Evolutionary conservation across 495 filamentous ascomycete species (phyloP).

Genomic region (Lentithecium fluviatile): DNA sequence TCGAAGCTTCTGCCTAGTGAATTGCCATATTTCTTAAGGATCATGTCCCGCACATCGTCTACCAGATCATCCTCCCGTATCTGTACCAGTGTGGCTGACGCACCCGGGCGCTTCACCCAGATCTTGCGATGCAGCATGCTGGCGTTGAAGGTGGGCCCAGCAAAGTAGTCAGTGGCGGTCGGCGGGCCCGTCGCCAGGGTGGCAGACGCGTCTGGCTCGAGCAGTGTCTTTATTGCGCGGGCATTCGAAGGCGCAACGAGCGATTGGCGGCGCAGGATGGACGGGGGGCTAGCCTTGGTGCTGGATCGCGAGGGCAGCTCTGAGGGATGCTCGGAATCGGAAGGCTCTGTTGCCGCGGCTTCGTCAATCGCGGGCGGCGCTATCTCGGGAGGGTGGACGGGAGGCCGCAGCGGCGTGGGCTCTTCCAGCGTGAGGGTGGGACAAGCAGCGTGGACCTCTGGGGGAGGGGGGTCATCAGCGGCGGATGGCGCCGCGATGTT

Average conservation of each 20-base stretch:
- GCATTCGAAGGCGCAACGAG: slow-evolving; percentile 36
- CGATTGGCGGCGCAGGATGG: slow-evolving; percentile 29
- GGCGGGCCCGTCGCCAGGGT: slow-evolving; percentile 5
- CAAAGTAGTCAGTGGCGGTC: slow-evolving; percentile 27
- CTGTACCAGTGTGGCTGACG: slow-evolving; percentile 81
- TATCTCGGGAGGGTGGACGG: slow-evolving; percentile 7
- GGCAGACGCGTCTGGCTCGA: slow-evolving; percentile 17
- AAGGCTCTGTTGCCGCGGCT: neutral
- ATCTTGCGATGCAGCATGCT: slow-evolving; percentile 74
- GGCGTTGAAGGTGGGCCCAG: slow-evolving; percentile 32
- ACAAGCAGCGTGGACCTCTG: neutral
- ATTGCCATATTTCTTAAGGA: slow-evolving; percentile 89
- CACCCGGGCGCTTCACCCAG: slow-evolving; percentile 86
- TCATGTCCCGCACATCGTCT: slow-evolving; percentile 90
- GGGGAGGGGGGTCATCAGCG: neutral
- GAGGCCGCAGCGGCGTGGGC: slow-evolving; percentile 28
- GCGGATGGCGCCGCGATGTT: slow-evolving; percentile 17
- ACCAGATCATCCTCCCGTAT: slow-evolving; percentile 87
- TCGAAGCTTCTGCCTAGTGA: slow-evolving; percentile 86
- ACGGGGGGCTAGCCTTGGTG: slow-evolving; percentile 19
- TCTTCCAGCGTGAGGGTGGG: slow-evolving; percentile 30
- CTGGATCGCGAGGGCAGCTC: slow-evolving; percentile 6
- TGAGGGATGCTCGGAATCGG: slow-evolving; percentile 1
- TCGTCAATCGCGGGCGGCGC: neutral
- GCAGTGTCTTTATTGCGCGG: slow-evolving; percentile 32